A percentile compares a stretch with the other conserved stretches of the same genome.
phyloP scores from a whole-genome alignment of 495 filamentous ascomycete species.

The Talaromyces thailandensis region DNA sequence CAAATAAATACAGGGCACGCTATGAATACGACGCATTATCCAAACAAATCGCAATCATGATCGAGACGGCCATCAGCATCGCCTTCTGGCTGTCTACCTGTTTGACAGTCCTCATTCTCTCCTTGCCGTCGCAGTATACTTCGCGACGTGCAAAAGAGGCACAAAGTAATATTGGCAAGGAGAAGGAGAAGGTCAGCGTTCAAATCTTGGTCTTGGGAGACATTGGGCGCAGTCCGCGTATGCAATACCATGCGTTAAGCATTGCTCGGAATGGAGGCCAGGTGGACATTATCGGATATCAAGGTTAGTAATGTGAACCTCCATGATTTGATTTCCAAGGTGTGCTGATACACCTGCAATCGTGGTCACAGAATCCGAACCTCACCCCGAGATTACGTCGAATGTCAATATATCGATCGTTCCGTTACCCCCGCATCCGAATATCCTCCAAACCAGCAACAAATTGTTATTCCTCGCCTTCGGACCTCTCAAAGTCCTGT shows the following conservation, averaged over 20 bases:
- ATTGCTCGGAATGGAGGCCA: conserved; percentile 73
- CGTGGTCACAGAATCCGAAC: conserved; percentile 46
- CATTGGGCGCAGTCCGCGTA: conserved; percentile 90
- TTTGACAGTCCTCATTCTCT: conserved; percentile 39
- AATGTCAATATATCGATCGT: conserved; percentile 59
- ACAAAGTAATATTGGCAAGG: conserved; percentile 12
- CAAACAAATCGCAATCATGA: conserved; percentile 19
- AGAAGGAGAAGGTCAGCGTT: conserved; percentile 38
- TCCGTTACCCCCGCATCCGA: conserved; percentile 54
- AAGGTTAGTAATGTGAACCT: conserved; percentile 39
- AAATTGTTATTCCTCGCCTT: conserved; percentile 70
- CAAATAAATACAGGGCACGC: too few relatives aligned
- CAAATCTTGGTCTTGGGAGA: conserved; percentile 97
- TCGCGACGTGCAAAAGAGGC: conserved; percentile 14
- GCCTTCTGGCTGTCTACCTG: conserved; percentile 41
- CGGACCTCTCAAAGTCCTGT: conserved; percentile 79
- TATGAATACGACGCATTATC: neutral
- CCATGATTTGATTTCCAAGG: neutral
- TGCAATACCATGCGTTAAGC: conserved; percentile 97
- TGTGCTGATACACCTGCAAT: conserved; percentile 1
- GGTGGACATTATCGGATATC: conserved; percentile 83
- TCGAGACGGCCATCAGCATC: conserved; percentile 30
- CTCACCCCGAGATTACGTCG: conserved; percentile 65
- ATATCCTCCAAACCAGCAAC: conserved; percentile 53
- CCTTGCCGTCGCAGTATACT: conserved; percentile 43